Conservation (phyloP, 331 rosid species). For the Prunus yedoensis region DNA sequence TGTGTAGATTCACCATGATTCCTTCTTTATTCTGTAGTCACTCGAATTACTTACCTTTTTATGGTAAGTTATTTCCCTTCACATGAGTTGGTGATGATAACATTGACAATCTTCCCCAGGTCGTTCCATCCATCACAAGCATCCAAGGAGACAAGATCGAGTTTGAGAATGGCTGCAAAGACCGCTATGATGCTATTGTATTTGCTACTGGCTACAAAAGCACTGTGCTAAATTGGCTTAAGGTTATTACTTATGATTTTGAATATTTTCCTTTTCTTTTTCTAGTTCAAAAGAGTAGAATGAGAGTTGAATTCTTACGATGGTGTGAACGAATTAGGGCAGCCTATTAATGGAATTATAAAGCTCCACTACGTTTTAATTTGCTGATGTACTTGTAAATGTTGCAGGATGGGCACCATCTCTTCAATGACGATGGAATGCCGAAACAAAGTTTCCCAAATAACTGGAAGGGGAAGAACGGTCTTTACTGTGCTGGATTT, state of each 20-base stretch:
- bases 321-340: too few relatives aligned
- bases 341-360: too few relatives aligned
- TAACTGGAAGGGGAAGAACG: too few relatives aligned
- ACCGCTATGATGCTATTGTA: conserved; percentile 46
- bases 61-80: too few relatives aligned
- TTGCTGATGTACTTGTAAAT: neutral
- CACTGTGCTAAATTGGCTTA: conserved; percentile 57
- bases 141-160: conserved; percentile 29
- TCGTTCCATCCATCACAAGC: conserved; percentile 34
- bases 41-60: neutral
- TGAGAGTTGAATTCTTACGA: too few relatives aligned
- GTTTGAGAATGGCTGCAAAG: conserved; percentile 40
- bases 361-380: too few relatives aligned
- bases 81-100: neutral
- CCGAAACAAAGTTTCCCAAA: conserved; percentile 46
- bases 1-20: too few relatives aligned
- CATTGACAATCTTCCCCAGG: conserved; percentile 28
- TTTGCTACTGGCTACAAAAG: conserved; percentile 44
- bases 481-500: too few relatives aligned
- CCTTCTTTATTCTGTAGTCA: too few relatives aligned
- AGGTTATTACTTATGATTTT: conserved; percentile 35
- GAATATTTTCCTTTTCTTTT: too few relatives aligned
- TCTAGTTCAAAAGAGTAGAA: too few relatives aligned
- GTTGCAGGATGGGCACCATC: conserved; percentile 36
- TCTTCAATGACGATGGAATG: conserved; percentile 55